Conservation (phyloP, 1,284 basidiomycete species). For the Serendipita sp. region DNA sequence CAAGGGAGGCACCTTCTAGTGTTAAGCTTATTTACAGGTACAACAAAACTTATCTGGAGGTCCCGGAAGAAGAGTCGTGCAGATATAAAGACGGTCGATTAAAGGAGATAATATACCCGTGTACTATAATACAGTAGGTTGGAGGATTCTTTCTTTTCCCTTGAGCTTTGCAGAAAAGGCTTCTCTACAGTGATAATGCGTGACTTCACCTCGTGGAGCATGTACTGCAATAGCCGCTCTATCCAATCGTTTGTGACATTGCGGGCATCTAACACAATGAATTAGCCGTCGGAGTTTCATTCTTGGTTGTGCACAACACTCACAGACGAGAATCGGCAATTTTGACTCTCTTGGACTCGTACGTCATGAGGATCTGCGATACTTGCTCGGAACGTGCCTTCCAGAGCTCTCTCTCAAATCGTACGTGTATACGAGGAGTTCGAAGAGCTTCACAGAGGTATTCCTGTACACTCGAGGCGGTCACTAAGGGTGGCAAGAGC, state of each 20-base stretch:
- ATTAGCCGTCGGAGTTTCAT: not conserved
- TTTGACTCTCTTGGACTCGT: constrained; percentile 75
- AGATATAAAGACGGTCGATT: not conserved
- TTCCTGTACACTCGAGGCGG: constrained; percentile 59
- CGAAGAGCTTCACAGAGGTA: constrained; percentile 69
- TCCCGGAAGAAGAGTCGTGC: not conserved
- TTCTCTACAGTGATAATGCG: constrained; percentile 87
- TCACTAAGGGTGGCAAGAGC: constrained; percentile 78
- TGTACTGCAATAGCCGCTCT: constrained; percentile 92
- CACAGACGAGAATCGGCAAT: constrained; percentile 85
- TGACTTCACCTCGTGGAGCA: constrained; percentile 80
- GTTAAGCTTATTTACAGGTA: not conserved
- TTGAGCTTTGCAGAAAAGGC: constrained; percentile 35
- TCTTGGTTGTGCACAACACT: constrained; percentile 18
- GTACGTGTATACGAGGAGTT: constrained; percentile 49
- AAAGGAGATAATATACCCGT: not conserved
- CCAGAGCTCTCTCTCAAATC: constrained; percentile 51
- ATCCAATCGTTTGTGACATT: constrained; percentile 90
- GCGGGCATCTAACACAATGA: constrained; percentile 62
- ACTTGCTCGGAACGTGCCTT: constrained; percentile 62
- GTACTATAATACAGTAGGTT: not conserved
- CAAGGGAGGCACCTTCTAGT: not conserved
- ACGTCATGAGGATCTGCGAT: constrained; percentile 51
- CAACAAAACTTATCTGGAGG: not conserved
- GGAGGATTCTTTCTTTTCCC: not conserved